A percentile compares a stretch with the other conserved stretches of the same genome.
Evolutionary conservation across 768 basidiomycete genomes (phyloP).

Genomic region (Trametes cingulata): DNA sequence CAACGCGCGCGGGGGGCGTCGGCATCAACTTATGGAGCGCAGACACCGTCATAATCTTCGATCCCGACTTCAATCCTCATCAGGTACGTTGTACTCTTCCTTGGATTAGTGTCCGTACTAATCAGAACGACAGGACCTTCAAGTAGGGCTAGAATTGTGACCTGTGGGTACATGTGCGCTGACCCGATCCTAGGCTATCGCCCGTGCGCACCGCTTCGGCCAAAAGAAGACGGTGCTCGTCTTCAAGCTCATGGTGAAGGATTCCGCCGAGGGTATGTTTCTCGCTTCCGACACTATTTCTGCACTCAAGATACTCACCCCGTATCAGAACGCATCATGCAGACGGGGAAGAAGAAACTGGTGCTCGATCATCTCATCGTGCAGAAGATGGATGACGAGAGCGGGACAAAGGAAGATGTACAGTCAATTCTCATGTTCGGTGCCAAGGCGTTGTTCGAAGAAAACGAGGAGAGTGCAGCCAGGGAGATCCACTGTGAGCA

Average conservation of each 20-base stretch:
- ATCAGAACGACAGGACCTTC: constrained; percentile 65
- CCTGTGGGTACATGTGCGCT: neutral
- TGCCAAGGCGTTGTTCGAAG: constrained; percentile 81
- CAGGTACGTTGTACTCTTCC: constrained; percentile 49
- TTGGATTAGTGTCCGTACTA: neutral
- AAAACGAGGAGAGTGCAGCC: constrained; percentile 45
- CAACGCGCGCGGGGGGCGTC: constrained; percentile 91
- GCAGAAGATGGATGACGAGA: constrained; percentile 90
- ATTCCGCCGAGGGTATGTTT: constrained; percentile 79
- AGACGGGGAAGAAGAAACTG: constrained; percentile 93
- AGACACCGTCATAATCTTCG: constrained; percentile 91
- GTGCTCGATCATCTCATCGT: constrained; percentile 94
- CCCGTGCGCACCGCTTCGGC: constrained; percentile 91
- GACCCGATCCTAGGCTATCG: constrained; percentile 71
- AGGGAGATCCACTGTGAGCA: constrained; percentile 71
- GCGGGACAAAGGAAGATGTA: constrained; percentile 75
- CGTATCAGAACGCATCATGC: constrained; percentile 79
- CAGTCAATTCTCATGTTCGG: constrained; percentile 88
- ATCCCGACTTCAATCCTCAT: constrained; percentile 99
- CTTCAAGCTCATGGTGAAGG: constrained; percentile 95
- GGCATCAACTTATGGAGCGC: constrained; percentile 90
- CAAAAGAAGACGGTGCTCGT: constrained; percentile 93
- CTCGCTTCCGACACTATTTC: neutral
- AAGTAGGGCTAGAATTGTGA: constrained; percentile 51
- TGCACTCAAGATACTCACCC: neutral